Base-by-base conservation (phyloP, 768 basidiomycete species). In the Mycena pura region DNA sequence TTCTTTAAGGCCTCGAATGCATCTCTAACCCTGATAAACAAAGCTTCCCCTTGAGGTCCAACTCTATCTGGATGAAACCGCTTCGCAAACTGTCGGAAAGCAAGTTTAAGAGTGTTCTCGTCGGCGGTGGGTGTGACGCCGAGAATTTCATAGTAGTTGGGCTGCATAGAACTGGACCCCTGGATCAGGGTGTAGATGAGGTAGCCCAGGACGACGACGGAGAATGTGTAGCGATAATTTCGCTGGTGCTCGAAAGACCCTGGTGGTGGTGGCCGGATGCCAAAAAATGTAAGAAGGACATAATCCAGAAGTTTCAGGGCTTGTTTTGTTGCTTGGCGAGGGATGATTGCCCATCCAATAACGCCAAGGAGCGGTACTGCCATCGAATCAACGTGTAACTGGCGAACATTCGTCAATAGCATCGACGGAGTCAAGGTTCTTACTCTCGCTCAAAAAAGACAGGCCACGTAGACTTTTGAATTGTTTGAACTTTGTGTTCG, bases 141-240 rank as follows among this genome's bases (percentile, higher is more conserved):
- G 19, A 95, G 84, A 14, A 91, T 80, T 62, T 93, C 81, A 73
- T 94, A 95, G 72, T 89, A 92, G 69, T 91, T 95, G n/a, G 80
- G 84, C 11, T 80, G 79, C 69, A 88, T 80, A 1, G 82, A 76
- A n/a, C 75, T 75, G 5, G 84, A 80, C 6, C 86, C 84, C 54
- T 87, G 77, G 40, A 86, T 63, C 60, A 92, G 75, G 49, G 84
- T 90, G 76, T 90, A 92, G 5, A 77, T 66, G 13, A 92, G 85
- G 70, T 91, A 92, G 7, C 80, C 80, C 19, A 88, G 76, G 46
- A 92, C 84, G 40, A 91, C 86, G 15, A 82, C 63, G 11, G 89
- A 79, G 66, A 87, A 91, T 1, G 85, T 80, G 53, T 82, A 76
- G 47, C 88, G 86, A 66, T 89, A 87, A 67, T 90, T 86, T n/a